Conservation (phyloP, 208 protist genomes). For the Trypanosoma boissoni region DNA sequence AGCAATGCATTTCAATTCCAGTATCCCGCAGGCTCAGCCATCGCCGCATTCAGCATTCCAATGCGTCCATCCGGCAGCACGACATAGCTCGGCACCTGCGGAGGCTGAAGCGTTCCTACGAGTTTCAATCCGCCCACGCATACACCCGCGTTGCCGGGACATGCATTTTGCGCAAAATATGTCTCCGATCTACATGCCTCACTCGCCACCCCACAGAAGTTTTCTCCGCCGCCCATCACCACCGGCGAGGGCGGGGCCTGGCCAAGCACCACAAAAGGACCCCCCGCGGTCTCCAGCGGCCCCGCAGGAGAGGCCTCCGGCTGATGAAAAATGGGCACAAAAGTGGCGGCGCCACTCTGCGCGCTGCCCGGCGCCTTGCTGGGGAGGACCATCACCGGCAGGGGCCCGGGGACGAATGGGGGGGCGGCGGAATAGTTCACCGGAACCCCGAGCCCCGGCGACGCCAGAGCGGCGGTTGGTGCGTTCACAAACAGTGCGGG, state of each 20-base stretch:
- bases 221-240: background rate
- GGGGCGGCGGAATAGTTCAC: background rate
- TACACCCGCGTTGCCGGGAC: background rate
- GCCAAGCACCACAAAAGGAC: conserved; percentile 16
- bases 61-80: conserved; percentile 26
- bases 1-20: conserved; percentile 11
- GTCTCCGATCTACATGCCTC: no score
- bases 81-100: conserved; percentile 15
- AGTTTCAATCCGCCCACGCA: background rate
- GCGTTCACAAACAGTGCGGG: background rate
- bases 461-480: background rate
- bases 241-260: background rate
- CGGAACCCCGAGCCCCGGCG: no score
- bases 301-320: background rate
- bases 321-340: conserved; percentile 12
- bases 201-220: no score
- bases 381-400: background rate
- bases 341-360: background rate
- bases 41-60: conserved; percentile 14
- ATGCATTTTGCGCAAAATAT: background rate
- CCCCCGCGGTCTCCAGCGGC: conserved; percentile 3
- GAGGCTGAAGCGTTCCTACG: background rate
- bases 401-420: background rate
- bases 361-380: background rate
- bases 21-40: conserved; percentile 6